These are phyloP conservation scores for Phascolomyces articulosus DNA, from an alignment of 371 early-diverging fungal genomes.

Conservation along the genomic window DNA sequence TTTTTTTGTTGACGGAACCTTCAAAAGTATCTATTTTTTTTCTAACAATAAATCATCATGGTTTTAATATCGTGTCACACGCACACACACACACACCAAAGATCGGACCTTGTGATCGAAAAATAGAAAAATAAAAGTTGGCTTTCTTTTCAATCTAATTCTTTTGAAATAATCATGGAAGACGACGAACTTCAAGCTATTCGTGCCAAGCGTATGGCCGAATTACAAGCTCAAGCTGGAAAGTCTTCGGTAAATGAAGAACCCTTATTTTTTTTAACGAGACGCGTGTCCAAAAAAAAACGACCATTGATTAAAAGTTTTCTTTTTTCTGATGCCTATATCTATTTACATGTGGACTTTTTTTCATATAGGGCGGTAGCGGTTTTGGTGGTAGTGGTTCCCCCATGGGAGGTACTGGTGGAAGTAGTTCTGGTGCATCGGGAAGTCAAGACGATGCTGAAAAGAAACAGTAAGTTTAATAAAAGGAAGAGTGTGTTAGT, in stretches of 20 bases:
- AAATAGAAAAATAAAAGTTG: background rate
- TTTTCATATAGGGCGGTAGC: background rate
- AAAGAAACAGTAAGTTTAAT: constrained; percentile 44
- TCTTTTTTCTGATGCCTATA: too few species aligned
- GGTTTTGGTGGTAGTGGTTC: constrained; percentile 13
- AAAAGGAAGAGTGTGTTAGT: too few species aligned
- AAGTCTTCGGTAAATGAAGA: constrained; percentile 1
- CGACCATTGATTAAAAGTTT: too few species aligned
- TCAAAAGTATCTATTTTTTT: background rate
- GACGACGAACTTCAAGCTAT: constrained; percentile 88
- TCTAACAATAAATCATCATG: background rate
- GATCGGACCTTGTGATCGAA: constrained; percentile 1
- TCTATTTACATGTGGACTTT: too few species aligned
- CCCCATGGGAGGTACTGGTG: constrained; percentile 13
- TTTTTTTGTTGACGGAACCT: background rate
- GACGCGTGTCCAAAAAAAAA: too few species aligned
- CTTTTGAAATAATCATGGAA: constrained; percentile 56
- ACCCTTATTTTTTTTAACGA: too few species aligned
- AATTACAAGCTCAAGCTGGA: constrained; percentile 52
- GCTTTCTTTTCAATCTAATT: constrained; percentile 9
- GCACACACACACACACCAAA: too few species aligned
- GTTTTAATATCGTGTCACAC: background rate
- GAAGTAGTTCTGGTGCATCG: background rate
- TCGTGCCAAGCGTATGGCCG: constrained; percentile 78
- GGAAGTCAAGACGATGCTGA: constrained; percentile 45